Conservation (phyloP, 306 rosid genomes). For the Prunus persica region DNA sequence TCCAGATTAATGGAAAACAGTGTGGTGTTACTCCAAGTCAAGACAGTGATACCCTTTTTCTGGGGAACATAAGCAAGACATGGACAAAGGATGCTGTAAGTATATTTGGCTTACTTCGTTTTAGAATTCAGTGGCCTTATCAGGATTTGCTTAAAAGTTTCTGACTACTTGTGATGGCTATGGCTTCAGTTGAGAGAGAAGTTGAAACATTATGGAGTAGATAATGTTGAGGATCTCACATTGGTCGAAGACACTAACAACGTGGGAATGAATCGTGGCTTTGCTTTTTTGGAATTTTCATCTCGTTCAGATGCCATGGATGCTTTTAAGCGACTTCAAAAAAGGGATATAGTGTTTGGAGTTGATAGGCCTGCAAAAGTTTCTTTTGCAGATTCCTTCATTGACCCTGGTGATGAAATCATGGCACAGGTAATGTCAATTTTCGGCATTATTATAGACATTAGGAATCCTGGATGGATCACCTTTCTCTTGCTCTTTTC, state of each 20-base stretch:
- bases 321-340: conserved; percentile 90
- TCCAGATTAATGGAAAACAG: conserved; percentile 95
- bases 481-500: neutral
- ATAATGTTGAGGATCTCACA: conserved; percentile 87
- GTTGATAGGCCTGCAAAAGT: conserved; percentile 98
- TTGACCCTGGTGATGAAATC: conserved; percentile 96
- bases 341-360: conserved; percentile 92
- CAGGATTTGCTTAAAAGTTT: conserved; percentile 28
- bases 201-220: conserved; percentile 89
- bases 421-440: conserved; percentile 86
- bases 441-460: conserved; percentile 17
- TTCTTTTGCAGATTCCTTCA: conserved; percentile 96
- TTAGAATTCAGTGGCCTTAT: conserved; percentile 3
- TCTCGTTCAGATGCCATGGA: conserved; percentile 98
- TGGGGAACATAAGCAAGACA: conserved; percentile 96
- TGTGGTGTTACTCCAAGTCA: conserved; percentile 98
- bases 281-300: conserved; percentile 92
- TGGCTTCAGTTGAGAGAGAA: conserved; percentile 84
- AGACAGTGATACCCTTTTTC: conserved; percentile 92
- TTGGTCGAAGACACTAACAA: conserved; percentile 87
- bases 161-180: conserved; percentile 34
- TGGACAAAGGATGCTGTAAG: conserved; percentile 97
- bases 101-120: conserved; percentile 28
- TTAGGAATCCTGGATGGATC: conserved; percentile 5
- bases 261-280: conserved; percentile 90